Conservation (phyloP, 208 protist genomes). For the Trypanosoma congolense region DNA sequence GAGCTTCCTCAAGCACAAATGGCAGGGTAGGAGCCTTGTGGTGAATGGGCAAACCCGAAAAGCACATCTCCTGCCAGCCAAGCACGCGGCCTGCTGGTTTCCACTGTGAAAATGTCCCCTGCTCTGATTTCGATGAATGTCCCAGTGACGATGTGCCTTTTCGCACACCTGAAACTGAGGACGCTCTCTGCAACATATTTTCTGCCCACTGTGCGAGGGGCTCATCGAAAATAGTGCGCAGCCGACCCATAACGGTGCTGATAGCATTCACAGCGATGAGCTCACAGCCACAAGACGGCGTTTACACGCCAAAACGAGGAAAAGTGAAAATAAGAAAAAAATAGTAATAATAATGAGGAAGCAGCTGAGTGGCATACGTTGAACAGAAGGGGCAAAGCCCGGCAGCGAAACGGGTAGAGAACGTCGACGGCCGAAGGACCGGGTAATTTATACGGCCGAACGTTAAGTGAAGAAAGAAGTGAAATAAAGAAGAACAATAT, state of each 20-base stretch:
- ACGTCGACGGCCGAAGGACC: too few relatives aligned
- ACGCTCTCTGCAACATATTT: constrained; percentile 1
- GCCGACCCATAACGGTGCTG: background rate
- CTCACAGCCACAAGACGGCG: background rate
- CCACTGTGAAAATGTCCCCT: background rate
- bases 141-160: too few relatives aligned
- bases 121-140: too few relatives aligned
- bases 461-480: too few relatives aligned
- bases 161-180: too few relatives aligned
- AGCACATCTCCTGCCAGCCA: constrained; percentile 1
- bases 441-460: too few relatives aligned
- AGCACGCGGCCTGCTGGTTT: constrained; percentile 1
- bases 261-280: too few relatives aligned
- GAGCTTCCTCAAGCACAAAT: constrained; percentile 10
- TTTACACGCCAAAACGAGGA: background rate
- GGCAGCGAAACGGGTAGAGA: too few relatives aligned
- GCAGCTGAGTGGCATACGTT: background rate
- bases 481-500: too few relatives aligned
- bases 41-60: background rate
- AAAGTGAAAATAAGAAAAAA: background rate
- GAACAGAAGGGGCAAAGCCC: too few relatives aligned
- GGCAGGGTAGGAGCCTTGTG: background rate
- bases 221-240: constrained; percentile 13
- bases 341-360: background rate
- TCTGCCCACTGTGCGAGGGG: constrained; percentile 14